Percentiles rank a stretch among this genome's conserved stretches.
These are phyloP conservation scores for Hypoxylon lenormandii DNA, from an alignment of 495 filamentous ascomycete genomes.

Conservation along the genomic window DNA sequence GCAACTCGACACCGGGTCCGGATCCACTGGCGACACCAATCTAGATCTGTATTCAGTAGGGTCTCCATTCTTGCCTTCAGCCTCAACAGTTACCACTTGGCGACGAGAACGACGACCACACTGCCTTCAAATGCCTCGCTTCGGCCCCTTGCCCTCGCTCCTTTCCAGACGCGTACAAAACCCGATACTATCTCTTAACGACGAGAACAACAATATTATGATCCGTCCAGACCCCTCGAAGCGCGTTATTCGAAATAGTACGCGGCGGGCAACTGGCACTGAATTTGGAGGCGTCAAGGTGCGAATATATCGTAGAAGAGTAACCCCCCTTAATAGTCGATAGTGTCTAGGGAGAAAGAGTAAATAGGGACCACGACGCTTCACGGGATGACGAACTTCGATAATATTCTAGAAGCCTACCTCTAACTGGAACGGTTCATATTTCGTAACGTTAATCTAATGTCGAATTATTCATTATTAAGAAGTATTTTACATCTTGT, in stretches of 20 bases:
- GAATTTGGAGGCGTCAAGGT: background rate
- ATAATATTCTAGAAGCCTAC: conserved; percentile 6
- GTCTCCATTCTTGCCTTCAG: conserved; percentile 10
- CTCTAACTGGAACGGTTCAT: conserved; percentile 7
- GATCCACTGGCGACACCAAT: conserved; percentile 28
- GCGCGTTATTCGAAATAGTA: conserved; percentile 1
- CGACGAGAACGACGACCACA: background rate
- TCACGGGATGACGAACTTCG: conserved; percentile 4
- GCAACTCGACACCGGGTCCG: conserved; percentile 26
- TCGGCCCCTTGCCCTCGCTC: too few relatives aligned
- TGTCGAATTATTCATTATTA: conserved; percentile 1
- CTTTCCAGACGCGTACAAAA: conserved; percentile 5
- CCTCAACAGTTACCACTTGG: background rate
- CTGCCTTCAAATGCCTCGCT: background rate
- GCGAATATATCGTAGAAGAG: background rate
- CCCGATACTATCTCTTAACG: background rate
- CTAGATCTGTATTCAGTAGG: conserved; percentile 28
- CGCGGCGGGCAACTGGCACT: background rate
- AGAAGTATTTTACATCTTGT: conserved; percentile 2
- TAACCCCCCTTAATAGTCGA: background rate
- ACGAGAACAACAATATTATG: conserved; percentile 3
- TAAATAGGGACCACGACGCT: background rate
- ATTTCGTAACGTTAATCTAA: conserved; percentile 5
- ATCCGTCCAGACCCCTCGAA: background rate
- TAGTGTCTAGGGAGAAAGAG: background rate